A percentile compares a stretch with the other conserved stretches of the same genome.
phyloP scores from a whole-genome alignment of 139 green algal genomes.

The Coelastrella sp. region DNA sequence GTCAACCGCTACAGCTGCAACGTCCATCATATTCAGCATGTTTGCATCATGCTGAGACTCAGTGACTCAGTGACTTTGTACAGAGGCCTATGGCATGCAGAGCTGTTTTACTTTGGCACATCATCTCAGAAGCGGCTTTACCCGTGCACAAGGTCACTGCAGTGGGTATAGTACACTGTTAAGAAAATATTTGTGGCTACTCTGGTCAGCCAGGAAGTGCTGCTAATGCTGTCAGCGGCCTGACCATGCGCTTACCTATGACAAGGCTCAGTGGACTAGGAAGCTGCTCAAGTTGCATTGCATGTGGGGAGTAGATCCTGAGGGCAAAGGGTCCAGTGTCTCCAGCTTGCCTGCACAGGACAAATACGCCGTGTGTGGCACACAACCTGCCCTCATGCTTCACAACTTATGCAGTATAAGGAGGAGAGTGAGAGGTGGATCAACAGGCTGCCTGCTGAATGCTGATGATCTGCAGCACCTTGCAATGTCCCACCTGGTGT shows the following conservation, averaged over 20 bases:
- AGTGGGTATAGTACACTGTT: no score
- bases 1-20: background rate
- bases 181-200: no score
- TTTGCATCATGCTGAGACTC: background rate
- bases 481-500: conserved; percentile 2
- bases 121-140: no score
- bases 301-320: background rate
- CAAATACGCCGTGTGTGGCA: background rate
- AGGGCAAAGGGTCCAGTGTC: conserved; percentile 12
- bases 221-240: background rate
- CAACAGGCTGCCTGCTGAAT: background rate
- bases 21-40: background rate
- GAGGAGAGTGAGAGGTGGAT: background rate
- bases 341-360: conserved; percentile 8
- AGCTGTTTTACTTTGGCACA: no score
- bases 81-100: no score
- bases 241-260: background rate
- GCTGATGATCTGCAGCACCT: background rate
- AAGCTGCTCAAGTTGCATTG: conserved; percentile 33
- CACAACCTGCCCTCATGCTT: background rate
- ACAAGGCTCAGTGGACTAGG: conserved; percentile 3
- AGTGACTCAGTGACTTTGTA: background rate
- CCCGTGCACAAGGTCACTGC: no score
- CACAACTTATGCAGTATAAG: no score
- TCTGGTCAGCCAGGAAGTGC: no score